These are phyloP conservation scores for Xylariaceae sp. DNA, from an alignment of 2,329 filamentous ascomycete genomes.

Conservation along the genomic window DNA sequence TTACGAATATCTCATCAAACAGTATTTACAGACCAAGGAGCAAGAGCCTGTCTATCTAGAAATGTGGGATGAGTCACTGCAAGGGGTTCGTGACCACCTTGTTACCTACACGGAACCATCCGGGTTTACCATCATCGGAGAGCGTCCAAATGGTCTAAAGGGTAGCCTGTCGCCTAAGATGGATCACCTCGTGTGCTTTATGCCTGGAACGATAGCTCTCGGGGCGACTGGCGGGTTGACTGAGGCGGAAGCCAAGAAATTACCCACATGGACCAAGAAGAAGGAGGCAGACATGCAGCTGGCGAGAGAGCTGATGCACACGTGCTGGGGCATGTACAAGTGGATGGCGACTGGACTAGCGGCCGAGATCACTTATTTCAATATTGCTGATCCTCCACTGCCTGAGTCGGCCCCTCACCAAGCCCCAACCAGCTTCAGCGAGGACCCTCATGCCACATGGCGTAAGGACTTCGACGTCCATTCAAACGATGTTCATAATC, in stretches of 20 bases:
- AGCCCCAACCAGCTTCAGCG: constrained; percentile 46
- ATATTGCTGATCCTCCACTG: constrained; percentile 64
- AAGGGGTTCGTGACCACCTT: constrained; percentile 85
- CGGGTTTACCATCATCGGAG: constrained; percentile 83
- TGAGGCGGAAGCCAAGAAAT: constrained; percentile 69
- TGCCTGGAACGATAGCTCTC: constrained; percentile 92
- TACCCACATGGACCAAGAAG: constrained; percentile 67
- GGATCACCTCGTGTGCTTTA: constrained; percentile 97
- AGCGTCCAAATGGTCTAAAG: constrained; percentile 71
- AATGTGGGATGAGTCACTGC: constrained; percentile 86
- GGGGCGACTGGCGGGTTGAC: constrained; percentile 76
- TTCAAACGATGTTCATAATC: constrained; percentile 79
- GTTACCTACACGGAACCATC: constrained; percentile 80
- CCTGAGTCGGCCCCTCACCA: constrained; percentile 52
- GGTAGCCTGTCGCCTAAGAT: constrained; percentile 76
- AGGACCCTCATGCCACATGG: constrained; percentile 58
- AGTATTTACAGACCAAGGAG: constrained; percentile 89
- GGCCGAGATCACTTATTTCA: constrained; percentile 90
- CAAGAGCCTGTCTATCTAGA: constrained; percentile 82
- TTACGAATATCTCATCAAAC: constrained; percentile 98
- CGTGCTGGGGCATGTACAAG: constrained; percentile 97
- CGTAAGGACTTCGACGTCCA: constrained; percentile 77
- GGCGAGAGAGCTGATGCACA: constrained; percentile 87
- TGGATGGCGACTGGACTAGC: constrained; percentile 87
- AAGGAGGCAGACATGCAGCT: constrained; percentile 85